Percentiles rank a stretch among this genome's conserved stretches.
These are phyloP conservation scores for Pleurotus pulmonarius DNA, from an alignment of 768 basidiomycete genomes.

Conservation along the genomic window DNA sequence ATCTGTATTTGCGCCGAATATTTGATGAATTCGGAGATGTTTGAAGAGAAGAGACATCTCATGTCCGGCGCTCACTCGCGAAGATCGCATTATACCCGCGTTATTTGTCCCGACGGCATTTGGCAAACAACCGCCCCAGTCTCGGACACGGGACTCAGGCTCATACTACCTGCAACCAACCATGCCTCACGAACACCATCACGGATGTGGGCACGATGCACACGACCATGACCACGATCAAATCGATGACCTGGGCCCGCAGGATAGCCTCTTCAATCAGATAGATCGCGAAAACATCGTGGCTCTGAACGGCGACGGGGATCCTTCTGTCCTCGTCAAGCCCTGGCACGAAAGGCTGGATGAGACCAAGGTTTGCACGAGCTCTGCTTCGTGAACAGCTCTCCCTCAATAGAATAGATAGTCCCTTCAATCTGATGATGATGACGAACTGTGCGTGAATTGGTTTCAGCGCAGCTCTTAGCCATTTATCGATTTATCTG, in stretches of 20 bases:
- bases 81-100: constrained; percentile 1
- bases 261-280: constrained; percentile 68
- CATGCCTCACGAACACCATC: constrained; percentile 44
- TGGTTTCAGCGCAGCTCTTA: neutral
- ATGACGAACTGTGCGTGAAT: constrained; percentile 73
- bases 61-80: neutral
- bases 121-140: neutral
- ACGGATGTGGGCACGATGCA: constrained; percentile 53
- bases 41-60: constrained; percentile 81
- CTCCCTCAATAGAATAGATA: constrained; percentile 22
- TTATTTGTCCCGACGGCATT: neutral
- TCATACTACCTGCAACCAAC: neutral
- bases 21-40: constrained; percentile 81
- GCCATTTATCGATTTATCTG: neutral
- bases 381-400: neutral
- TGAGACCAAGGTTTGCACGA: constrained; percentile 56
- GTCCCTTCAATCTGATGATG: constrained; percentile 87
- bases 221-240: constrained; percentile 57
- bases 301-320: constrained; percentile 62
- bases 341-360: constrained; percentile 80
- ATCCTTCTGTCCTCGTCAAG: constrained; percentile 67
- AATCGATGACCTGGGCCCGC: constrained; percentile 48
- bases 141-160: too few species aligned
- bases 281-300: constrained; percentile 81
- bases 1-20: constrained; percentile 95